Evolutionary conservation across 2,329 filamentous ascomycete species (phyloP), one percentile per base, ranked within the genome.

Genomic region (Tolypocladium tropicale): DNA sequence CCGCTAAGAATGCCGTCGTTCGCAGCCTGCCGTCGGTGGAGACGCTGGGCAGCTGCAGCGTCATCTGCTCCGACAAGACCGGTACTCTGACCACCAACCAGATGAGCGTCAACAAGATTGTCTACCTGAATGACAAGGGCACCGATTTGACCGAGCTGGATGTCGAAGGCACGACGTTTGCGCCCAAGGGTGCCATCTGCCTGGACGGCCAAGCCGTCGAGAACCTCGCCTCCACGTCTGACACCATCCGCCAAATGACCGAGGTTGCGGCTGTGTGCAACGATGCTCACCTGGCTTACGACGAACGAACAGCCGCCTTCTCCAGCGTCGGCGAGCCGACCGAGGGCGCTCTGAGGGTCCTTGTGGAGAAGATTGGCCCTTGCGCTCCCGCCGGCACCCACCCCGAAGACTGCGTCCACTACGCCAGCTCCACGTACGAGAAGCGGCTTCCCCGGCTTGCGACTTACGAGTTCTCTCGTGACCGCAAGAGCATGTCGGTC

Each of bases 61-160:
- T 99, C 56, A 96, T 99, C 70, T 99, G 95, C 78, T 99, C 95
- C 4, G 94, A 99, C 79, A 99, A 99, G 80, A 99, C 94, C 6
- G 95, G 94, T 64, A 99, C 94, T 52, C 76, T 99, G 69, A 99
- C 94, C 12, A 99, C 94, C 43, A 99, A 99, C 76, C 92, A 97
- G 74, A 99, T 99, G 94, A 97, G 94, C 68, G 94, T 96, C 56
- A 94, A 86, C 77, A 95, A 93, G 74, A 76, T 97, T 56, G 89
- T 96, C 52, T 90, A 92, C 69, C 79, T 99, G 63, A 86, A 83
- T 65, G 84, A 88, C 62, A 73, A 81, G 58, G 92, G 90, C 52
- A 82, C 76, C 55, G 86, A 83, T 57, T 77, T 97, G 28, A 89
- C 92, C 64, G 92, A 96, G 69, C 80, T 96, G 52, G 86, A 94